A percentile compares a stretch with the other conserved stretches of the same genome.
Conservation (phyloP, 768 basidiomycete genomes). For the Saitozyma sp. region DNA sequence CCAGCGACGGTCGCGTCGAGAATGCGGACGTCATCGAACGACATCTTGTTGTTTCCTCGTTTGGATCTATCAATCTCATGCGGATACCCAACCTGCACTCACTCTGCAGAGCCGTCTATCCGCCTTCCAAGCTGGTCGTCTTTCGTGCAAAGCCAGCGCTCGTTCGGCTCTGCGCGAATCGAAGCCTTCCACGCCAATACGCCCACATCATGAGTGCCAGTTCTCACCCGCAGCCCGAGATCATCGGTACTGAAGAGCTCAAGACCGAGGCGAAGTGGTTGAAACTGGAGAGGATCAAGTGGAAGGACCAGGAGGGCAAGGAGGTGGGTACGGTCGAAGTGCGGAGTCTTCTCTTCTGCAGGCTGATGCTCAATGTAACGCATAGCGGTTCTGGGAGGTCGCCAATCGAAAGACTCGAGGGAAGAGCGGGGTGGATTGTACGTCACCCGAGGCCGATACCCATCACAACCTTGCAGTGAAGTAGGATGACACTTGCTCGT, state of each 20-base stretch:
- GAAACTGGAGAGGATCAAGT: slow-evolving; percentile 75
- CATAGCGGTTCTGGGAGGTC: slow-evolving; percentile 81
- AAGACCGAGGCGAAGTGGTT: slow-evolving; percentile 68
- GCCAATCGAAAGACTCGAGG: slow-evolving; percentile 80
- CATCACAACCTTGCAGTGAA: background rate
- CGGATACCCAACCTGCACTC: too few relatives aligned
- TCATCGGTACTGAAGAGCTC: slow-evolving; percentile 56
- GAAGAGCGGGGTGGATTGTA: slow-evolving; percentile 77
- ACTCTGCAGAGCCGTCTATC: too few relatives aligned
- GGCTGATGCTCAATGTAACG: background rate
- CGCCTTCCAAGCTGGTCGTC: too few relatives aligned
- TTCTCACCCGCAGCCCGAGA: slow-evolving; percentile 53
- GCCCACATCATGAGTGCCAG: too few relatives aligned
- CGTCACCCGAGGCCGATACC: background rate
- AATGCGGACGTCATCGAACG: too few relatives aligned
- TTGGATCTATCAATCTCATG: too few relatives aligned
- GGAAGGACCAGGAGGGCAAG: slow-evolving; percentile 72
- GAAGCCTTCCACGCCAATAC: too few relatives aligned
- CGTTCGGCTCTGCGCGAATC: too few relatives aligned
- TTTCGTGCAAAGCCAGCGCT: too few relatives aligned
- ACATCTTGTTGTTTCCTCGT: too few relatives aligned
- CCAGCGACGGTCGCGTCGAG: too few relatives aligned
- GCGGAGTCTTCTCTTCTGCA: background rate
- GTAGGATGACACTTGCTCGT: background rate
- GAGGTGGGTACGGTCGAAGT: slow-evolving; percentile 57